Base-by-base conservation (phyloP, 345 rosid species). In the Populus tremula region DNA sequence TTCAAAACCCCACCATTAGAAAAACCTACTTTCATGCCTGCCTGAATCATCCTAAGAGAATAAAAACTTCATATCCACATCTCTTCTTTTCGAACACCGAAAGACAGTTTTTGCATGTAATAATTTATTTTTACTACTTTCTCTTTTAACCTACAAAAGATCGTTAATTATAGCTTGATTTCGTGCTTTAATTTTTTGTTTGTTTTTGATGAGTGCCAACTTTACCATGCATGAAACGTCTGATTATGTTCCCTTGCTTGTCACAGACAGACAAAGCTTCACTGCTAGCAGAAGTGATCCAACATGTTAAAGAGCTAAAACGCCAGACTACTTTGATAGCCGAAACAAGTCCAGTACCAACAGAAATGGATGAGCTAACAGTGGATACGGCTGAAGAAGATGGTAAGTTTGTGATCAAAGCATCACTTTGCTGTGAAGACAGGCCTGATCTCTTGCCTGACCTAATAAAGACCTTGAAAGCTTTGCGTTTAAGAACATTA, bases 201-300 rank as follows among this genome's bases (percentile, higher is more conserved):
- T n/a, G 2, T 45, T 63, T 63, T 18, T 47, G 0, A 33, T 66
- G 38, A 66, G 27, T 59, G 23, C 29, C 25, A 59, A 23, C 64
- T 10, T 3, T 59, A 59, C 10, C 64, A n/a, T 65, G 20, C 69
- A 33, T 65, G 69, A 31, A 31, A 65, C 69, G 5, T 33, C 36
- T 65, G 69, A 33, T 35, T 29, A 20, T 33, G 25, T 11, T 43
- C 29, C 33, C 16, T 59, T 70, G 79, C 36, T 67, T 72, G 31
- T 36, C 77, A 67, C 68, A 93, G 99, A 96, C 99, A 72, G 99
- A 96, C 86, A 96, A 96, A 83, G 99, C 99, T 7, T 96, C 98
- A 45, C 79, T 96, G 87, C 88, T 96, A 35, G 99, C 98, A 16
- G 98, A 96, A 83, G 99, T 96, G 41, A 96, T 96, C 85, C 99